Conservation (phyloP, 768 basidiomycete species). For the Mycena capillaripes region DNA sequence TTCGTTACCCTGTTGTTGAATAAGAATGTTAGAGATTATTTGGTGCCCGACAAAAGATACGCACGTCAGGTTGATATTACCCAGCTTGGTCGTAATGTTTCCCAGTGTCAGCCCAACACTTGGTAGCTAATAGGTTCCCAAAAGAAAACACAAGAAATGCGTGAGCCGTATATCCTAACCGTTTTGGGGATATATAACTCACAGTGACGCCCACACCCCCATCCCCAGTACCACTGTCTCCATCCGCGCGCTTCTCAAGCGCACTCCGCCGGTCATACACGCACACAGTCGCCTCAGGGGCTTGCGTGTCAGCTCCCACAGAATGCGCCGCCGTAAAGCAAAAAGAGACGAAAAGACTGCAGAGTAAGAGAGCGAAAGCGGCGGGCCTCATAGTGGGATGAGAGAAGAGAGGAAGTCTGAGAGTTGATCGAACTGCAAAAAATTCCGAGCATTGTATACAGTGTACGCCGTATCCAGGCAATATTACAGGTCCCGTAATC, state of each 20-base stretch:
- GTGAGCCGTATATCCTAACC: too few species aligned
- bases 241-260: constrained; percentile 34
- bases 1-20: constrained; percentile 34
- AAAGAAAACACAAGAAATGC: neutral
- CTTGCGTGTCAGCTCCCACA: constrained; percentile 8
- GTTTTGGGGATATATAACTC: neutral
- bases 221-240: constrained; percentile 15
- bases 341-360: constrained; percentile 18
- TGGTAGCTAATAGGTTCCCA: constrained; percentile 22
- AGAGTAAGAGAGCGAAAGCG: constrained; percentile 22
- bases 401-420: neutral
- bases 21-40: neutral
- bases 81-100: constrained; percentile 37
- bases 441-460: neutral
- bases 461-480: constrained; percentile 3
- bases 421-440: constrained; percentile 3
- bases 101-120: constrained; percentile 33
- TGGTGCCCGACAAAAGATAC: neutral
- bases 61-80: constrained; percentile 39
- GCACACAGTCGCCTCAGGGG: constrained; percentile 30
- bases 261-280: constrained; percentile 28
- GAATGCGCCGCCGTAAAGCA: constrained; percentile 14
- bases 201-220: constrained; percentile 28
- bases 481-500: constrained; percentile 11
- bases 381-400: constrained; percentile 20